Base-by-base conservation (phyloP, 1,139 yeast genomes). In the Suhomyces guaymorum region DNA sequence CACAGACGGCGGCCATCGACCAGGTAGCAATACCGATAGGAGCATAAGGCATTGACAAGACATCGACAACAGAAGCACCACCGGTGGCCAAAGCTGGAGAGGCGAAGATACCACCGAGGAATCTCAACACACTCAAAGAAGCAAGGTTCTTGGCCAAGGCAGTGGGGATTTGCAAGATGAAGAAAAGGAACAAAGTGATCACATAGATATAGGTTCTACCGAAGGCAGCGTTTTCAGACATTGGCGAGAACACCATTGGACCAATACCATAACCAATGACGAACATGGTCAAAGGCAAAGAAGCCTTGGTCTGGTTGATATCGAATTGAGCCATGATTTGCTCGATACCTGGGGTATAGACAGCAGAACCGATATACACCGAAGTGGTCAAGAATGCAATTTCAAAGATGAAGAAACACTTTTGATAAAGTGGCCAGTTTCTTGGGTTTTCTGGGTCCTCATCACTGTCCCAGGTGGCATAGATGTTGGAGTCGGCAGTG, bases 331-430 rank as follows among this genome's bases (percentile, higher is more conserved):
- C 53, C 55, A 47, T 55, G 18, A 66, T 52, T 21, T 57, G 48
- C 6, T 54, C 54, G 16, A 62, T 41, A 11, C 81, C 82, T 0
- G 86, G 83, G 1, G 84, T 72, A 46, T 74, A 78, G 16, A 78
- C 72, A 1, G 85, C 78, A 1, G 84, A 68, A 4, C 79, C 82
- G 70, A 78, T 74, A 47, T 80, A 80, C 3, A 78, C 79, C 4
- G 74, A 62, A 4, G 67, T 55, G 2, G 84, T 76, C 37, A 80
- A 59, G 24, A 75, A 37, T 31, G 70, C 64, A 19, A 75, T 60
- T 38, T 69, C 59, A 7, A 66, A 12, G 1, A 69, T 55, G 26
- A 75, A 63, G 15, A 72, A 34, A 0, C 57, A 32, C 48, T 75
- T 77, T 29, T 59, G 57, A 8, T 37, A 24, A 1, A 51, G 17